Percentiles rank a stretch among this genome's conserved stretches.
These are phyloP conservation scores for Oryza nivara DNA, from an alignment of 176 grass and related monocot genomes.

Conservation along the genomic window DNA sequence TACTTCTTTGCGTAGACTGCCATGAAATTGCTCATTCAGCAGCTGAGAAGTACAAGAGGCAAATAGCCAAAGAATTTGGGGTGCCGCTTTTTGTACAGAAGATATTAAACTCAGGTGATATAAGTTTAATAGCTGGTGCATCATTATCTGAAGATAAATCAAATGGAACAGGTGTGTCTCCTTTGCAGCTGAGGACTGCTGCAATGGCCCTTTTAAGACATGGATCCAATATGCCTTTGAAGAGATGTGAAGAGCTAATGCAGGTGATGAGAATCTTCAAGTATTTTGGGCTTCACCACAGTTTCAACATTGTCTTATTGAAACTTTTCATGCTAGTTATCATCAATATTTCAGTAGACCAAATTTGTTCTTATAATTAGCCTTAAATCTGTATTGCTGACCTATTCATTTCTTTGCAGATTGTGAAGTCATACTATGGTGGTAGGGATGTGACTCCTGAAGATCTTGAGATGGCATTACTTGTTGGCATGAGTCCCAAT, in stretches of 20 bases:
- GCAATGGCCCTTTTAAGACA: conserved; percentile 96
- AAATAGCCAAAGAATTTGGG: conserved; percentile 74
- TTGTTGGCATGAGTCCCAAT: conserved; percentile 83
- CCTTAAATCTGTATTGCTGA: conserved; percentile 10
- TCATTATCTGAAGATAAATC: conserved; percentile 41
- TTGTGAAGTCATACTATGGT: conserved; percentile 82
- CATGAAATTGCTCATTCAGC: conserved; percentile 87
- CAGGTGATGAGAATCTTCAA: conserved; percentile 54
- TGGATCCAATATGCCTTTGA: conserved; percentile 84
- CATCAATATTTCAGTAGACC: conserved; percentile 10
- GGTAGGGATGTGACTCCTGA: conserved; percentile 72
- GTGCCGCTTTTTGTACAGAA: conserved; percentile 96
- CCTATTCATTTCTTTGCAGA: conserved; percentile 49
- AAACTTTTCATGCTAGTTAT: conserved; percentile 20
- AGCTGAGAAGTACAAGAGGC: conserved; percentile 90
- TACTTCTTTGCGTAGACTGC: conserved; percentile 93
- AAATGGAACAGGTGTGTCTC: conserved; percentile 71
- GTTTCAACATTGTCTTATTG: conserved; percentile 21
- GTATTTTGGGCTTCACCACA: conserved; percentile 20
- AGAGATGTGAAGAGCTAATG: conserved; percentile 76
- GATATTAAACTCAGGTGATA: conserved; percentile 79
- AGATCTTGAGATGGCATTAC: conserved; percentile 85
- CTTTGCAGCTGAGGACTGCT: conserved; percentile 88
- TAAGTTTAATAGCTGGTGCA: conserved; percentile 47
- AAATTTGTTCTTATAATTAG: conserved; percentile 28